A percentile compares a stretch with the other conserved stretches of the same genome.
These are phyloP conservation scores for Anethum foeniculum DNA, from an alignment of 140 eudicot genomes.

Conservation along the genomic window DNA sequence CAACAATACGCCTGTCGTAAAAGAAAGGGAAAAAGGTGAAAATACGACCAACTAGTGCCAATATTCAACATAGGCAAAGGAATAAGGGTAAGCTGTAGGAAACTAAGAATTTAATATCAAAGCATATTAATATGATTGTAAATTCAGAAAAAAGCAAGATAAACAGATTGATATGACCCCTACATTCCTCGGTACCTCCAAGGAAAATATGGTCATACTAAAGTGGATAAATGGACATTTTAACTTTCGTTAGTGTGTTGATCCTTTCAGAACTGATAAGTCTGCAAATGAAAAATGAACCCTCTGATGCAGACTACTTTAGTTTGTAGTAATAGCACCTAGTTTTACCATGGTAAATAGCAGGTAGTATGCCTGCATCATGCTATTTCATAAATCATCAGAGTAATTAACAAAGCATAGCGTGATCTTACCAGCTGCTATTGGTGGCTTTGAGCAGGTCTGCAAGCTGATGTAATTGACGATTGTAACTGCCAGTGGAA, in stretches of 20 bases:
- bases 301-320: neutral
- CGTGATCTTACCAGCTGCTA: conserved; percentile 44
- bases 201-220: neutral
- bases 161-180: neutral
- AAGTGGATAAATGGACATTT: neutral
- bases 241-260: neutral
- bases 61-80: neutral
- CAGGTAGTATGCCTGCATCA: neutral
- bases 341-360: neutral
- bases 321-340: neutral
- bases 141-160: neutral
- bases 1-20: conserved; percentile 51
- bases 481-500: conserved; percentile 22
- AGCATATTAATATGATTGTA: neutral
- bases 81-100: neutral
- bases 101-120: neutral
- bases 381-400: neutral
- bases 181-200: neutral
- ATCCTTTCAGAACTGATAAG: neutral
- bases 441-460: conserved; percentile 42
- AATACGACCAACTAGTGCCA: neutral
- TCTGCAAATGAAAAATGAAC: neutral
- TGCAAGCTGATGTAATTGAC: conserved; percentile 33
- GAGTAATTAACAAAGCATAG: neutral
- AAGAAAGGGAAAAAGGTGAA: conserved; percentile 5